phyloP scores from a whole-genome alignment of 2,329 filamentous ascomycete species.

The Colletotrichum tofieldiae region DNA sequence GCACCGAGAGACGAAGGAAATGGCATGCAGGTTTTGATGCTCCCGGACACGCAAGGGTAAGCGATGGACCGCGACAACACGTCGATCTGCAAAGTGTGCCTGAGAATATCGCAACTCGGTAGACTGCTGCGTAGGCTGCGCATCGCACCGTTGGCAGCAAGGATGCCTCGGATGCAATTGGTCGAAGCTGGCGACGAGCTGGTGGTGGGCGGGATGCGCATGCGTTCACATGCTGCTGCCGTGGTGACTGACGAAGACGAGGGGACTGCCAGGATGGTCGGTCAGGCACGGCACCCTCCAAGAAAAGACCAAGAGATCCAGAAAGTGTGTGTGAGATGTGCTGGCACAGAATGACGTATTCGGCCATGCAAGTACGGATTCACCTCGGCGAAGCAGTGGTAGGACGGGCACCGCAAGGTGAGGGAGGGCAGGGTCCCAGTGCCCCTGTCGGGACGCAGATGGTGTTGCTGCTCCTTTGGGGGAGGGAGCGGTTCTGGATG shows the following conservation, averaged over 20 bases:
- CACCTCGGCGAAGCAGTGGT: not conserved
- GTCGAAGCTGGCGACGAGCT: no score
- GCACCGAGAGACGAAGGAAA: no score
- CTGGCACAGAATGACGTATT: constrained; percentile 41
- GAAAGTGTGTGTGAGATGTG: constrained; percentile 31
- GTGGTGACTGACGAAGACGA: not conserved
- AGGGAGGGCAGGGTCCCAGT: constrained; percentile 17
- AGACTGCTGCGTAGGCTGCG: no score
- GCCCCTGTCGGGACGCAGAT: constrained; percentile 28
- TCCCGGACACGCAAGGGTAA: no score
- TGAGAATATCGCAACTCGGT: no score
- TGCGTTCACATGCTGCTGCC: no score
- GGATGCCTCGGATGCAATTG: no score
- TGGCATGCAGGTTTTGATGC: no score
- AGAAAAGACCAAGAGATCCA: constrained; percentile 32
- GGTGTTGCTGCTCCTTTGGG: constrained; percentile 20
- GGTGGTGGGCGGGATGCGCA: no score
- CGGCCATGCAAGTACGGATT: not conserved
- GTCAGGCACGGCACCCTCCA: not conserved
- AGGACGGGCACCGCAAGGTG: not conserved
- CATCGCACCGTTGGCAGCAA: no score
- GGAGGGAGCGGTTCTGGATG: constrained; percentile 19
- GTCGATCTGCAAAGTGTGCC: no score
- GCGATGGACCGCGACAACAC: no score
- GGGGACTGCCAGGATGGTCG: not conserved